These are phyloP conservation scores for Neurospora sp. DNA, from an alignment of 495 filamentous ascomycete species.

Conservation along the genomic window DNA sequence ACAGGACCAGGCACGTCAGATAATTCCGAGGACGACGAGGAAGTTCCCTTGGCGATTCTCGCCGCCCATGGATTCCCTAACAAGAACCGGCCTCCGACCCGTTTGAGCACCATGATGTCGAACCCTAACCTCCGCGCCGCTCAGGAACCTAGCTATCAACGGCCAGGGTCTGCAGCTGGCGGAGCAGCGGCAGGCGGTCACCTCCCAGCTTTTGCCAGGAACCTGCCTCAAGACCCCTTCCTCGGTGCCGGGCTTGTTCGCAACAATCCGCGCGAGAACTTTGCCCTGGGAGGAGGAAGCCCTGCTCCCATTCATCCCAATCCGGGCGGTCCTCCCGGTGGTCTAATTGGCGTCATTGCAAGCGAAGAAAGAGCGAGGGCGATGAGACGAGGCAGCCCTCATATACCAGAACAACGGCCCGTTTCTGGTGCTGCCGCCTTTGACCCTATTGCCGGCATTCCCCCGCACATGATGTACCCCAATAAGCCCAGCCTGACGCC, in stretches of 20 bases:
- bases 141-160: conserved; percentile 25
- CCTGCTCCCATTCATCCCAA: conserved; percentile 28
- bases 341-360: conserved; percentile 86
- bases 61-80: conserved; percentile 88
- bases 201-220: conserved; percentile 73
- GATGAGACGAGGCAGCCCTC: conserved; percentile 70
- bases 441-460: conserved; percentile 36
- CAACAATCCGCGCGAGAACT: conserved; percentile 61
- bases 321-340: conserved; percentile 43
- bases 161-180: conserved; percentile 21
- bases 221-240: conserved; percentile 83
- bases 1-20: conserved; percentile 23
- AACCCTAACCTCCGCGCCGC: conserved; percentile 49
- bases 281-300: conserved; percentile 57
- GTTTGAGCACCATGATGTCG: conserved; percentile 54
- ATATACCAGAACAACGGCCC: conserved; percentile 28
- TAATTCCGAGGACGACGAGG: conserved; percentile 71
- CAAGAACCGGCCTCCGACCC: conserved; percentile 67
- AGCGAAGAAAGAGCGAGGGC: conserved; percentile 70
- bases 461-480: conserved; percentile 40
- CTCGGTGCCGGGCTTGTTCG: conserved; percentile 74
- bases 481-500: conserved; percentile 37
- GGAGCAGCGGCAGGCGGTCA: conserved; percentile 18
- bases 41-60: conserved; percentile 79
- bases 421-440: conserved; percentile 24